Percentiles rank a stretch among this genome's conserved stretches.
Evolutionary conservation across 257 asterid species (phyloP).

Genomic region (Nicotiana tabacum): DNA sequence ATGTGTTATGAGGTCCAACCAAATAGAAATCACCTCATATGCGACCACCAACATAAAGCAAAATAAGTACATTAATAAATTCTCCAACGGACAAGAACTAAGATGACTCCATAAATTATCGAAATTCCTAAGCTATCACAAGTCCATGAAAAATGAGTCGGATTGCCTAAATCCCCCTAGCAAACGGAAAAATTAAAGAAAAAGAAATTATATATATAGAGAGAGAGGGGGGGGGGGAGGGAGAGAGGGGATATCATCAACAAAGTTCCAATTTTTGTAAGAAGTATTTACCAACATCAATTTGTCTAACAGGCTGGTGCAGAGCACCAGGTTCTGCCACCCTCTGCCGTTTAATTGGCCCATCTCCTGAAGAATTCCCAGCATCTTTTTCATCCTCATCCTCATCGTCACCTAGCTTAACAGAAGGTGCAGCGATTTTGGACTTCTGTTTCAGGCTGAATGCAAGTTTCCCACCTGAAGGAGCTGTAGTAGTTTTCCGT

Average conservation of each 20-base stretch:
- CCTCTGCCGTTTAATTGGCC: constrained; percentile 64
- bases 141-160: not conserved
- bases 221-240: not conserved
- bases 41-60: not conserved
- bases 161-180: not conserved
- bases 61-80: not conserved
- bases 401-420: constrained; percentile 74
- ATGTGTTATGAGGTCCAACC: not conserved
- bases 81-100: not conserved
- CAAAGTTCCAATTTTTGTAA: constrained; percentile 24
- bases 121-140: not conserved
- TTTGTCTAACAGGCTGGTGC: constrained; percentile 42
- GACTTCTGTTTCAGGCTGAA: constrained; percentile 90
- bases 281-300: constrained; percentile 81
- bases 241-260: not conserved
- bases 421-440: constrained; percentile 60
- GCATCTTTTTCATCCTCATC: constrained; percentile 59
- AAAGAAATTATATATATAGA: not conserved
- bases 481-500: constrained; percentile 31
- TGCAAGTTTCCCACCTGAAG: constrained; percentile 78
- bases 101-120: not conserved
- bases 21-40: not conserved
- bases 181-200: not conserved
- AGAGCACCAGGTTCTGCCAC: constrained; percentile 40
- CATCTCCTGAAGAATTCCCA: constrained; percentile 57